phyloP scores from a whole-genome alignment of 2,329 filamentous ascomycete species.

The Epichloe bromicola region DNA sequence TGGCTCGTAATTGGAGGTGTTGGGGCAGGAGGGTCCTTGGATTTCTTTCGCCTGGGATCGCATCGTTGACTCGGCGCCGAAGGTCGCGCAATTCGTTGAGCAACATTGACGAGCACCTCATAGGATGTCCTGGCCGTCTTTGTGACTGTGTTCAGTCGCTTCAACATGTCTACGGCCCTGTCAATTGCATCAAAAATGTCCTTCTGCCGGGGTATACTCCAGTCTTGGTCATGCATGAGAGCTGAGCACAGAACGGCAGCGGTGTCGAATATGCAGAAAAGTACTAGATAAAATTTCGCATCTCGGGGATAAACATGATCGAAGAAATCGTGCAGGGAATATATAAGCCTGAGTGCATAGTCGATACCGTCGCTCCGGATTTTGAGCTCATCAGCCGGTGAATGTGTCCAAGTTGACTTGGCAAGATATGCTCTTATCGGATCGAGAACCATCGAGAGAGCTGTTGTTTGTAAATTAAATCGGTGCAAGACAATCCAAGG shows the following conservation, averaged over 20 bases:
- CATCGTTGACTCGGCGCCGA: constrained; percentile 2
- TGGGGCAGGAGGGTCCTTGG: constrained; percentile 3
- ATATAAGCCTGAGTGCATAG: constrained; percentile 29
- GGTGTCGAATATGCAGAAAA: constrained; percentile 39
- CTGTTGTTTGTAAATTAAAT: constrained; percentile 29
- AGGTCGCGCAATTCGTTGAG: constrained; percentile 10
- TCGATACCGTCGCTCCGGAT: constrained; percentile 30
- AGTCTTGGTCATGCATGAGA: constrained; percentile 34
- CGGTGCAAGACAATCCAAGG: constrained; percentile 33
- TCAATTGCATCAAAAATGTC: constrained; percentile 27
- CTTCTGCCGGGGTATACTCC: constrained; percentile 25
- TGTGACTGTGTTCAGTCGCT: constrained; percentile 16
- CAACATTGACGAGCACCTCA: constrained; percentile 18
- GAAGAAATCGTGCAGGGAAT: constrained; percentile 27
- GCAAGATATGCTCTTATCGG: constrained; percentile 34
- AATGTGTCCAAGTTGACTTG: constrained; percentile 16
- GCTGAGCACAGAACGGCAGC: constrained; percentile 37
- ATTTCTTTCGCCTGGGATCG: constrained; percentile 1
- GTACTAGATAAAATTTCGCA: constrained; percentile 34
- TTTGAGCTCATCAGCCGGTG: constrained; percentile 19
- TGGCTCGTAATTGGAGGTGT: constrained; percentile 5
- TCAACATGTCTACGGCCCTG: constrained; percentile 21
- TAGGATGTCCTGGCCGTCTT: constrained; percentile 21
- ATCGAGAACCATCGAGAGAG: constrained; percentile 31
- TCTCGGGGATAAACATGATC: constrained; percentile 30